phyloP scores from a whole-genome alignment of 2,329 filamentous ascomycete species.

The Arthrobotrys entomopaga region DNA sequence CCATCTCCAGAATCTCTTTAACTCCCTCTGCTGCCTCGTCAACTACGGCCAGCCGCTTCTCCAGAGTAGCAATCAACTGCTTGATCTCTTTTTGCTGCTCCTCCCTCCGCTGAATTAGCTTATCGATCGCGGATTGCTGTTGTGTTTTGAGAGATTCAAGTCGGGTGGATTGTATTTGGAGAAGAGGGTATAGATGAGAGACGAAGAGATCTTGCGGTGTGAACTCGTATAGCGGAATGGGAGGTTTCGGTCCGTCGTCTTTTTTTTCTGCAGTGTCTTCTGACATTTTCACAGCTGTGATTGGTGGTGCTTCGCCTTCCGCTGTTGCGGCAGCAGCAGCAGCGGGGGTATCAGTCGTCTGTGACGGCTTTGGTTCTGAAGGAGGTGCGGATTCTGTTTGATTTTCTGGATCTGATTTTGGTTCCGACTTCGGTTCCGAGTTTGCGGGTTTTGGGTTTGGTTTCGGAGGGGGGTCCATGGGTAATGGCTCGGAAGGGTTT shows the following conservation, averaged over 20 bases:
- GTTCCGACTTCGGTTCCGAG: neutral
- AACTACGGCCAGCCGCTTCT: constrained; percentile 31
- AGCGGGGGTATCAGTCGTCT: neutral
- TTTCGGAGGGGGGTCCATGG: constrained; percentile 40
- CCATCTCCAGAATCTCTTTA: constrained; percentile 49
- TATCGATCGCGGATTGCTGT: constrained; percentile 43
- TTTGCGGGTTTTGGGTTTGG: constrained; percentile 7
- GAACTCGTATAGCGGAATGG: constrained; percentile 24
- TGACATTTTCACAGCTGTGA: neutral
- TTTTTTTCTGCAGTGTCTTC: neutral
- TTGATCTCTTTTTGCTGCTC: constrained; percentile 40
- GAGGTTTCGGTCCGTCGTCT: constrained; percentile 6
- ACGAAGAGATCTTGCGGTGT: constrained; percentile 41
- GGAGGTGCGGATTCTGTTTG: constrained; percentile 3
- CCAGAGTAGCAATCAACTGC: constrained; percentile 29
- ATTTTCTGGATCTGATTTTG: constrained; percentile 11
- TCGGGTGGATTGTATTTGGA: constrained; percentile 38
- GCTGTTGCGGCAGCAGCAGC: neutral
- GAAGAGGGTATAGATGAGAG: constrained; percentile 41
- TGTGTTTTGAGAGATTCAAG: constrained; percentile 31
- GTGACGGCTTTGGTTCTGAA: constrained; percentile 2
- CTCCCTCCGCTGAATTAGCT: constrained; percentile 22
- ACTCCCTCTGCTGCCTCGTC: constrained; percentile 59
- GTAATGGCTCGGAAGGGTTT: constrained; percentile 30
- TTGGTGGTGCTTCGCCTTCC: neutral